These are phyloP conservation scores for Akanthomyces dipterigenus DNA, from an alignment of 2,329 filamentous ascomycete species.

Conservation along the genomic window DNA sequence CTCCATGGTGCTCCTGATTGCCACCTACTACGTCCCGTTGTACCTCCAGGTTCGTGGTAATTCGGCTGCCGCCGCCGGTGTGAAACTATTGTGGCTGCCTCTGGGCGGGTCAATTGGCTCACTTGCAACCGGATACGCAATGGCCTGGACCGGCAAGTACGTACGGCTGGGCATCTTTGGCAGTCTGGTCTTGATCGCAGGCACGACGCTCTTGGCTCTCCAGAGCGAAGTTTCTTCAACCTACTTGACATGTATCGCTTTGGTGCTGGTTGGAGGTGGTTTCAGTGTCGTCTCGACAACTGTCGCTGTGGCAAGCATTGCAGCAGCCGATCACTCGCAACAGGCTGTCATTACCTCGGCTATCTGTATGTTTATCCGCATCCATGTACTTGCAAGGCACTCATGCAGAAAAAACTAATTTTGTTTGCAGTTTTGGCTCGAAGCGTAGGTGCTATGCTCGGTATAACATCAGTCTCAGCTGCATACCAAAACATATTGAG, in stretches of 20 bases:
- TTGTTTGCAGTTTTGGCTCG: slow-evolving; percentile 30
- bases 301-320: slow-evolving; percentile 73
- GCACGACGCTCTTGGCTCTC: neutral
- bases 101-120: neutral
- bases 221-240: neutral
- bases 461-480: slow-evolving; percentile 54
- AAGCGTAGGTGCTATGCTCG: slow-evolving; percentile 41
- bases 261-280: slow-evolving; percentile 58
- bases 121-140: neutral
- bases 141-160: neutral
- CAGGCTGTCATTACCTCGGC: slow-evolving; percentile 84
- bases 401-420: neutral
- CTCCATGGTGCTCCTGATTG: slow-evolving; percentile 66
- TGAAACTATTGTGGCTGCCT: slow-evolving; percentile 35
- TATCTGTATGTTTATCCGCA: slow-evolving; percentile 44
- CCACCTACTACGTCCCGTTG: slow-evolving; percentile 73
- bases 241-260: neutral
- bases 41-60: slow-evolving; percentile 73
- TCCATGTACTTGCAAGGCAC: neutral
- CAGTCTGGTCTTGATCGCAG: neutral
- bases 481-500: slow-evolving; percentile 56
- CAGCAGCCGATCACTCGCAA: slow-evolving; percentile 71
- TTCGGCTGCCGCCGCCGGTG: slow-evolving; percentile 61
- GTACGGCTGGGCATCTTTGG: neutral
- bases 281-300: slow-evolving; percentile 78